Evolutionary conservation across 371 early-diverging fungal species (phyloP).

Genomic region (Rhizopus stolonifer): DNA sequence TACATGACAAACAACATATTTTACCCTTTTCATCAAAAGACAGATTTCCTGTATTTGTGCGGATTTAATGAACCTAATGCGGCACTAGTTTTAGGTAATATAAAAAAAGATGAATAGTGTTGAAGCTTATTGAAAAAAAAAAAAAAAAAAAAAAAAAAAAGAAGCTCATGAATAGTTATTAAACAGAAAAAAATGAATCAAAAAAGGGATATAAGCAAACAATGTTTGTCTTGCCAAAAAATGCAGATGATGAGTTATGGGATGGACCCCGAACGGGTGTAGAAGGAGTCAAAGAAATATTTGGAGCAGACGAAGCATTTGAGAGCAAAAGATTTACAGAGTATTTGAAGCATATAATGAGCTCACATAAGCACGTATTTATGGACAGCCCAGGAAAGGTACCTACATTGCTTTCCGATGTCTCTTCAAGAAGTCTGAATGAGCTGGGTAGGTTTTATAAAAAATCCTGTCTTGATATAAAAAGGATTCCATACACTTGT

Average conservation of each 20-base stretch:
- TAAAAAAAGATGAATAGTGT: too few species aligned
- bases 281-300: conserved; percentile 72
- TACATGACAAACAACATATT: conserved; percentile 92
- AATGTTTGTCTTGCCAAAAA: conserved; percentile 82
- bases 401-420: conserved; percentile 29
- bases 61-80: conserved; percentile 94
- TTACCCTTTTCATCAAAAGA: conserved; percentile 93
- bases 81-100: conserved; percentile 75
- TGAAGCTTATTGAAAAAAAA: too few species aligned
- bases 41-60: conserved; percentile 85
- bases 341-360: conserved; percentile 26
- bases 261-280: conserved; percentile 90
- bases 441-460: conserved; percentile 35
- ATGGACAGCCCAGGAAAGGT: conserved; percentile 33
- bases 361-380: conserved; percentile 30
- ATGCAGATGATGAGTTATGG: conserved; percentile 81
- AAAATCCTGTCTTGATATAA: conserved; percentile 9
- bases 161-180: too few species aligned
- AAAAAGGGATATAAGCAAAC: conserved; percentile 77
- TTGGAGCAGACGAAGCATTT: conserved; percentile 81
- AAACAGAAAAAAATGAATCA: conserved; percentile 62
- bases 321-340: conserved; percentile 32
- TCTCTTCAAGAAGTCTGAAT: conserved; percentile 22
- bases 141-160: too few species aligned
- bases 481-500: conserved; percentile 2